Conservation (phyloP, 148 eudicot species). For the Fagopyrum homotropicum region DNA sequence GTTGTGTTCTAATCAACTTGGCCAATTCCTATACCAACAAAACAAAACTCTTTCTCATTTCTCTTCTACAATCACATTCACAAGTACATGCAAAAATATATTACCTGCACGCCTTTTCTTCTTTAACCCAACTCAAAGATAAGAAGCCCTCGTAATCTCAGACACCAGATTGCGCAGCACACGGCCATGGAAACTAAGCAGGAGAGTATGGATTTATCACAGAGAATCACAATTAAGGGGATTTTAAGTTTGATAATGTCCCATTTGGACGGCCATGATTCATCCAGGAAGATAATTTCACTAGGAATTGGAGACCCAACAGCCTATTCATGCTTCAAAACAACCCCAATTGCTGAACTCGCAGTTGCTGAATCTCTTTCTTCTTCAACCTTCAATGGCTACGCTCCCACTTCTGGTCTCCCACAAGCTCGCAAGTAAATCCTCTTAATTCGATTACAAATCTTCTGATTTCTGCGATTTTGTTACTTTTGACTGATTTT, state of each 20-base stretch:
- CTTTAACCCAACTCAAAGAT: background rate
- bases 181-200: background rate
- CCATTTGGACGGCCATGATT: conserved; percentile 31
- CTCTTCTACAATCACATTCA: background rate
- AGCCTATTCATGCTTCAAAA: conserved; percentile 59
- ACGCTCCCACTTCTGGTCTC: conserved; percentile 82
- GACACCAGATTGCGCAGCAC: background rate
- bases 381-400: conserved; percentile 69
- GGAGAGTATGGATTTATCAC: conserved; percentile 23
- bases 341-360: conserved; percentile 35
- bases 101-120: background rate
- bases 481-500: no score
- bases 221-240: conserved; percentile 68
- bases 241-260: conserved; percentile 62
- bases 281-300: conserved; percentile 40
- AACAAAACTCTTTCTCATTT: background rate
- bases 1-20: conserved; percentile 8
- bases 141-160: conserved; percentile 1
- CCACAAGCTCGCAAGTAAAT: conserved; percentile 73
- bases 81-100: background rate
- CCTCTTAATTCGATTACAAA: background rate
- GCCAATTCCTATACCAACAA: background rate
- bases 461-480: background rate
- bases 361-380: conserved; percentile 49
- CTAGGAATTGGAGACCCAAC: conserved; percentile 95